Evolutionary conservation across 2,329 filamentous ascomycete species (phyloP).

Genomic region (Aspergillus costaricaensis): DNA sequence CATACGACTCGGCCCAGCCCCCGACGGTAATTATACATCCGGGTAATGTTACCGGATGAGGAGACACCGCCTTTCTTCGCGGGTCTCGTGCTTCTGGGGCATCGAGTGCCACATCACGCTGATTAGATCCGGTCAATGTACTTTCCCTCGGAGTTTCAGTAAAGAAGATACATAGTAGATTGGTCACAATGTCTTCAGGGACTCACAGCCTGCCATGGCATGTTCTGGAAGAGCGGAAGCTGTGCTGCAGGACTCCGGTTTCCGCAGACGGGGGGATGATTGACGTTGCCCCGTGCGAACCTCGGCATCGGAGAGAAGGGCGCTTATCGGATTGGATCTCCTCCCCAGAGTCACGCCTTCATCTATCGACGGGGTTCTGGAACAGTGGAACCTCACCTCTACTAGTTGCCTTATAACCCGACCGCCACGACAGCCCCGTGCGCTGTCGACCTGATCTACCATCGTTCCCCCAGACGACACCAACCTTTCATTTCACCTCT

Average conservation of each 20-base stretch:
- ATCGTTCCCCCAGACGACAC: background rate
- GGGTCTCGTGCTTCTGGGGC: background rate
- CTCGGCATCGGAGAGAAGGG: constrained; percentile 36
- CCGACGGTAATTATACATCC: background rate
- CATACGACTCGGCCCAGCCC: constrained; percentile 6
- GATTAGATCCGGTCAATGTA: background rate
- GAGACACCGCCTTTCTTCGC: background rate
- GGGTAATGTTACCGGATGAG: constrained; percentile 5
- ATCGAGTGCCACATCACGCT: background rate
- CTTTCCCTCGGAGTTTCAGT: background rate
- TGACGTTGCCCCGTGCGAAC: constrained; percentile 22
- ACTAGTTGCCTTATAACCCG: constrained; percentile 16
- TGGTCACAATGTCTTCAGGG: background rate
- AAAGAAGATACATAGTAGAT: background rate
- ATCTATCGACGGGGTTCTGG: constrained; percentile 35
- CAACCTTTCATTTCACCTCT: background rate
- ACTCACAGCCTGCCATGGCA: background rate
- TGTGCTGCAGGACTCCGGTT: background rate
- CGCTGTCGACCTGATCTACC: constrained; percentile 3
- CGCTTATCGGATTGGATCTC: constrained; percentile 33
- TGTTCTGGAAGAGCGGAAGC: background rate
- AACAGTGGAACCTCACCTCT: constrained; percentile 23
- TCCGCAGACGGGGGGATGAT: background rate
- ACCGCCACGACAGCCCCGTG: constrained; percentile 7
- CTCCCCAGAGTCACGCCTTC: constrained; percentile 32